These are phyloP conservation scores for Dryadomyces quercivorus DNA, from an alignment of 2,329 filamentous ascomycete genomes.

Conservation along the genomic window DNA sequence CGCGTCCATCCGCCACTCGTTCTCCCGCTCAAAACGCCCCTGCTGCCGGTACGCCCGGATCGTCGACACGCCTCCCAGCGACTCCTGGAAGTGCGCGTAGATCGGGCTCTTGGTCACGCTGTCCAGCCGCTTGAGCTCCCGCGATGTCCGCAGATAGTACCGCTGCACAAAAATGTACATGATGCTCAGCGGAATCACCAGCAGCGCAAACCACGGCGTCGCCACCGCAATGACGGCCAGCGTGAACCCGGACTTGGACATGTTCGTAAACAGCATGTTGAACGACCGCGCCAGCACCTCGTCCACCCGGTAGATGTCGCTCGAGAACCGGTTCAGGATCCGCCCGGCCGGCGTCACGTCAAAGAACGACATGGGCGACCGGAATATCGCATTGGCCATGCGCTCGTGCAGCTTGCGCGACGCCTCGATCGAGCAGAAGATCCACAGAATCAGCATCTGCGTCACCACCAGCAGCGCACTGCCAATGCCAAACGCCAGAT, in stretches of 20 bases:
- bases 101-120: slow-evolving; percentile 93
- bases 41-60: slow-evolving; percentile 92
- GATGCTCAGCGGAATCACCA: slow-evolving; percentile 69
- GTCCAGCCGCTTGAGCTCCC: slow-evolving; percentile 91
- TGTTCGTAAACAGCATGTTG: slow-evolving; percentile 86
- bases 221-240: slow-evolving; percentile 72
- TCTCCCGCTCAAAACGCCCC: slow-evolving; percentile 76
- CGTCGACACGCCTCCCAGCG: slow-evolving; percentile 82
- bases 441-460: slow-evolving; percentile 94
- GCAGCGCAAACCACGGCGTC: slow-evolving; percentile 65
- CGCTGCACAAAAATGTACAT: slow-evolving; percentile 90
- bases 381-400: slow-evolving; percentile 95
- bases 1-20: slow-evolving; percentile 93
- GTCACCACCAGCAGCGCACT: slow-evolving; percentile 74
- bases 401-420: slow-evolving; percentile 92
- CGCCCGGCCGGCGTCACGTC: slow-evolving; percentile 94
- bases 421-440: slow-evolving; percentile 98
- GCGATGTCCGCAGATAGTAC: slow-evolving; percentile 92
- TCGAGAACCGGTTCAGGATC: slow-evolving; percentile 91
- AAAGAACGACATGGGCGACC: slow-evolving; percentile 97
- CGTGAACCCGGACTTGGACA: slow-evolving; percentile 67
- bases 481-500: slow-evolving; percentile 88
- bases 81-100: slow-evolving; percentile 97
- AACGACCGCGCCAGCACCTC: slow-evolving; percentile 93
- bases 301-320: slow-evolving; percentile 72